Evolutionary conservation across 2,329 filamentous ascomycete species (phyloP).

Genomic region (Leptographium flavum): DNA sequence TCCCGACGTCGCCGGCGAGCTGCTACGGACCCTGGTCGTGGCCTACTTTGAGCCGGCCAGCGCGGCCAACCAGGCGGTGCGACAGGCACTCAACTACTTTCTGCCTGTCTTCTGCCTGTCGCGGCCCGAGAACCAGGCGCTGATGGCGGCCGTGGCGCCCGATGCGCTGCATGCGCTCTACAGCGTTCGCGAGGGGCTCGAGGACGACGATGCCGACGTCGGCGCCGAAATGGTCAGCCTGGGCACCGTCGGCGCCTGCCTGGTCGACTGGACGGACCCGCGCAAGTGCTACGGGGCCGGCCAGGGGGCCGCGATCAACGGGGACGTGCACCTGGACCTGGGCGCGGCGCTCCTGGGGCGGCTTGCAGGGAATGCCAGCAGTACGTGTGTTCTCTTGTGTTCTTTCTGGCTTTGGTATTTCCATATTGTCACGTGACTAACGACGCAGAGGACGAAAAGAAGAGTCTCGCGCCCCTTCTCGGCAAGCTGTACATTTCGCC

Average conservation of each 20-base stretch:
- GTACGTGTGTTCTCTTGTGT: slow-evolving; percentile 26
- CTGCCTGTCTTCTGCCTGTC: slow-evolving; percentile 89
- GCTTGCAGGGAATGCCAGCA: slow-evolving; percentile 49
- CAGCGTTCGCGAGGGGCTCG: slow-evolving; percentile 55
- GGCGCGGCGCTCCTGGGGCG: slow-evolving; percentile 65
- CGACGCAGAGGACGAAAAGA: slow-evolving; percentile 68
- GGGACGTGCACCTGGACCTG: slow-evolving; percentile 68
- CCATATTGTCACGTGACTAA: slow-evolving; percentile 14
- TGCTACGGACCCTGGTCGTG: slow-evolving; percentile 74
- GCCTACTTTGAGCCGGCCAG: slow-evolving; percentile 85
- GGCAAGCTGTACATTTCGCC: slow-evolving; percentile 71
- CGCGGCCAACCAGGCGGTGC: slow-evolving; percentile 62
- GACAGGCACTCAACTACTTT: slow-evolving; percentile 86
- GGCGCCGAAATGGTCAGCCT: slow-evolving; percentile 68
- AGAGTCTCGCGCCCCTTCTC: slow-evolving; percentile 61
- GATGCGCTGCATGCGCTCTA: slow-evolving; percentile 62
- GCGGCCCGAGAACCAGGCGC: slow-evolving; percentile 63
- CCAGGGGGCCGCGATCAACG: slow-evolving; percentile 52
- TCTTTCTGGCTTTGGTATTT: neutral
- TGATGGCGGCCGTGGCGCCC: slow-evolving; percentile 63
- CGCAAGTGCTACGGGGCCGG: slow-evolving; percentile 53
- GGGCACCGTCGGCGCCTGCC: slow-evolving; percentile 61
- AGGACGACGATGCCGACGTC: slow-evolving; percentile 61
- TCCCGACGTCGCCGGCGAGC: slow-evolving; percentile 47
- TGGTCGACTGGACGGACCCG: slow-evolving; percentile 93